A percentile compares a stretch with the other conserved stretches of the same genome.
Conservation (phyloP, 106 monocot species). For the Dendrobium huoshanense region DNA sequence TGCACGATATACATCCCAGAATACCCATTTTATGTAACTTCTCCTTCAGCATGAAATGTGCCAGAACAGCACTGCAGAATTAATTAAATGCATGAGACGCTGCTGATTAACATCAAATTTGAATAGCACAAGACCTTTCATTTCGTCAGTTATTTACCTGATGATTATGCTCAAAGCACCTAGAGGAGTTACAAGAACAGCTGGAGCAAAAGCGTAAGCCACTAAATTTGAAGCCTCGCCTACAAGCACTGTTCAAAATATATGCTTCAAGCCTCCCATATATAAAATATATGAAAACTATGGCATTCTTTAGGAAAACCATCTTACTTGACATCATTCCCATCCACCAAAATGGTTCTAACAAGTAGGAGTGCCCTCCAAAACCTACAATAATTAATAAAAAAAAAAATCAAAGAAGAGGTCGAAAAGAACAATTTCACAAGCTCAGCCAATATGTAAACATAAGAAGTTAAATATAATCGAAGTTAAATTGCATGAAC, state of each 20-base stretch:
- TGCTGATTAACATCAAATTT: not conserved
- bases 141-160: slow-evolving; percentile 28
- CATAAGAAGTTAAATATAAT: not conserved
- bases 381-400: slow-evolving; percentile 29
- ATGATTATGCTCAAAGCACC: slow-evolving; percentile 84
- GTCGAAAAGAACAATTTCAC: not conserved
- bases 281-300: not conserved
- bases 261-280: not conserved
- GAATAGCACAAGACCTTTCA: not conserved
- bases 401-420: not conserved
- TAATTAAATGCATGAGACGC: not conserved
- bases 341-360: slow-evolving; percentile 79
- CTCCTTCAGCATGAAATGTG: slow-evolving; percentile 75
- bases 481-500: not conserved
- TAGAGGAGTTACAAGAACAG: slow-evolving; percentile 75
- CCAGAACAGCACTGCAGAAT: slow-evolving; percentile 56
- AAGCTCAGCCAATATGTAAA: not conserved
- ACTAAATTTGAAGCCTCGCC: slow-evolving; percentile 77
- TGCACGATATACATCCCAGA: slow-evolving; percentile 64
- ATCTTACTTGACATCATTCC: slow-evolving; percentile 70
- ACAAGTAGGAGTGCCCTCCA: slow-evolving; percentile 64
- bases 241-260: slow-evolving; percentile 42
- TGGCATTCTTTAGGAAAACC: not conserved
- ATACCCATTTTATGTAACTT: slow-evolving; percentile 55
- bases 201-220: slow-evolving; percentile 81